Evolutionary conservation across 2,329 filamentous ascomycete species (phyloP), one percentile per base, ranked within the genome.

Genomic region (Fusarium torulosum): DNA sequence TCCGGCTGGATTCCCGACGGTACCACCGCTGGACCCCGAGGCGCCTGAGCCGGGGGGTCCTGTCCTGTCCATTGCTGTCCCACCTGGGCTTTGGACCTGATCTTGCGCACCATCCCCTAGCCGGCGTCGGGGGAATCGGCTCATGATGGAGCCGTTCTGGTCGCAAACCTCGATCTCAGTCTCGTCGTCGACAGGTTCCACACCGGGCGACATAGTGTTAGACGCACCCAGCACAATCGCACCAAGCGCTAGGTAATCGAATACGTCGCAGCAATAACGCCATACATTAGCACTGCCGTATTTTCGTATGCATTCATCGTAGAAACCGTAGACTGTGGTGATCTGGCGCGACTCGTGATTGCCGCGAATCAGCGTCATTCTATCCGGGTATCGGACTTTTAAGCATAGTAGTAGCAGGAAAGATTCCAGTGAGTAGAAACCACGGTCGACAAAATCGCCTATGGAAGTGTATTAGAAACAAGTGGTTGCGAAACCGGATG

Each of bases 341-440:
- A 98, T 98, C 79, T 98, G 95, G 60, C 95, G 89, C 43, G 94
- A 97, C 80, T 98, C 95, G 83, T 97, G 94, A 78, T 97, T 97
- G 68, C 95, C 95, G 67, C 95, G 88, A 75, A 98, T 97, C 41
- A 98, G 86, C 6, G 96, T 98, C 83, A 98, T 97, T 72, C 96
- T 93, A 79, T 98, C 94, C 53, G 95, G 96, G 77, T 98, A 98
- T 77, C 95, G 91, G 64, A 98, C 95, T 85, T 98, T 98, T 74
- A 98, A 89, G 77, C 94, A 97, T 53, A 99, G 88, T 13, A 99
- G 90, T 55, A 99, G 91, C 64, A 97, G 90, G 77, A 99, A 97
- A 6, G 94, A 96, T 82, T 99, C 95, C 72, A 99, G 90, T 3
- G 93, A 97, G 83, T 98, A 99, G 85, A 97, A 99, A 59, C 95